These are phyloP conservation scores for Pseudogymnoascus sp. DNA, from an alignment of 2,329 filamentous ascomycete genomes.

Conservation along the genomic window DNA sequence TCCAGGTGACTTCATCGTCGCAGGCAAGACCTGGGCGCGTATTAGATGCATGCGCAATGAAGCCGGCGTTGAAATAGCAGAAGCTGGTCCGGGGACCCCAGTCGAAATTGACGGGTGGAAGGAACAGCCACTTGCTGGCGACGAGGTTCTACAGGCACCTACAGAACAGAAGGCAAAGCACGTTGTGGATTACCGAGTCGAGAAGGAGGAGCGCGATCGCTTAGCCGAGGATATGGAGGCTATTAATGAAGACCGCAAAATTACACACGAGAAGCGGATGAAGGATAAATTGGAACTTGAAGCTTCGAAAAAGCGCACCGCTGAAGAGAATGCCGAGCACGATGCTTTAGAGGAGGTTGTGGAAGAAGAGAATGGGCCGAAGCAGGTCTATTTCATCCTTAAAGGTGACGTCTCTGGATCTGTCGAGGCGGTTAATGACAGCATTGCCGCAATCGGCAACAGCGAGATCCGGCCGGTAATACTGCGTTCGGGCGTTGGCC, in stretches of 20 bases:
- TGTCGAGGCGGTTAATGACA: conserved; percentile 78
- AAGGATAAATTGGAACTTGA: conserved; percentile 48
- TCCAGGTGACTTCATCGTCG: conserved; percentile 74
- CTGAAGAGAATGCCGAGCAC: conserved; percentile 19
- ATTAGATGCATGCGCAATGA: conserved; percentile 82
- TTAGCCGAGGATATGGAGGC: conserved; percentile 62
- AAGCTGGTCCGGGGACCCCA: conserved; percentile 79
- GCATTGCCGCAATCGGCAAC: conserved; percentile 70
- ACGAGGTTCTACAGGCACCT: conserved; percentile 74
- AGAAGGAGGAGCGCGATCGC: conserved; percentile 60
- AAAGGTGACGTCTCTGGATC: conserved; percentile 92
- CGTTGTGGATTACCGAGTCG: conserved; percentile 67
- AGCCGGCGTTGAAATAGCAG: conserved; percentile 59
- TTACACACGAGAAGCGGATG: conserved; percentile 50
- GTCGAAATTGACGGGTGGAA: conserved; percentile 95
- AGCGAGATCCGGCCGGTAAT: conserved; percentile 73
- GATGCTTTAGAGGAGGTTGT: conserved; percentile 21
- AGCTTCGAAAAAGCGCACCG: conserved; percentile 30
- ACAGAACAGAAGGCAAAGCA: conserved; percentile 70
- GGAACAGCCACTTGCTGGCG: conserved; percentile 75
- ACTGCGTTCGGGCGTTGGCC: conserved; percentile 68
- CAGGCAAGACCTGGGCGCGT: conserved; percentile 79
- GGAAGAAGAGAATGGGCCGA: conserved; percentile 35
- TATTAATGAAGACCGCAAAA: conserved; percentile 58
- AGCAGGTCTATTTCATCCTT: conserved; percentile 69